Base-by-base conservation (phyloP, 1,284 basidiomycete species). In the Boletus mariae region DNA sequence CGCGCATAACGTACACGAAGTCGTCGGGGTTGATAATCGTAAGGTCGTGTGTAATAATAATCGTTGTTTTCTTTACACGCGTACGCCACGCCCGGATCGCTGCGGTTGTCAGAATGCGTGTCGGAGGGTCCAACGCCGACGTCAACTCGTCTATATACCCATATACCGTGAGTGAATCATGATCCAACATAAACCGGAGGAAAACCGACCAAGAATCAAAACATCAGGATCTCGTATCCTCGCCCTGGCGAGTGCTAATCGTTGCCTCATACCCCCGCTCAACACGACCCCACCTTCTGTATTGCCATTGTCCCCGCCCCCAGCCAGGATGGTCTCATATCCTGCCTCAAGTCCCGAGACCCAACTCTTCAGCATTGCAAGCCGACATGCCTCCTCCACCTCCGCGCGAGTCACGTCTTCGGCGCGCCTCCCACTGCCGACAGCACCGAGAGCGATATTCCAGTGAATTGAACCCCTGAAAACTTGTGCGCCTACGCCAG, bases 41-140 rank as follows among this genome's bases (percentile, higher is more conserved):
- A 11, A 98, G 82, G 64, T 98, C 95, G 70, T 98, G 96, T 0
- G 95, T 98, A 72, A 98, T 97, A 56, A 98, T 87, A 64, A 99
- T 87, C 0, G 96, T 99, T 0, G 95, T 97, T 65, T 83, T 86
- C 70, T 90, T 88, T 25, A 70, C 71, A 1, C 53, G 57, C 28
- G 72, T 72, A 35, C 65, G 65, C 91, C 93, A 95, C 17, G 72
- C 71, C 65, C 90, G 90, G 72, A 98, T 81, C 0, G 93, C 92
- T 58, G 92, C 88, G 59, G 93, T 93, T 9, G 98, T 93, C 40
- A 94, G 80, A 35, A 93, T 77, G 23, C 94, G 87, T 3, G 93
- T 90, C 0, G 89, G 90, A 20, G 87, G 83, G 72, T 99, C 97
- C 53, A 99, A 81, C 5, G 96, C 95, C 2, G 94, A 97, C 6